Base-by-base conservation (phyloP, 768 basidiomycete species). In the Phanerochaete sordida region DNA sequence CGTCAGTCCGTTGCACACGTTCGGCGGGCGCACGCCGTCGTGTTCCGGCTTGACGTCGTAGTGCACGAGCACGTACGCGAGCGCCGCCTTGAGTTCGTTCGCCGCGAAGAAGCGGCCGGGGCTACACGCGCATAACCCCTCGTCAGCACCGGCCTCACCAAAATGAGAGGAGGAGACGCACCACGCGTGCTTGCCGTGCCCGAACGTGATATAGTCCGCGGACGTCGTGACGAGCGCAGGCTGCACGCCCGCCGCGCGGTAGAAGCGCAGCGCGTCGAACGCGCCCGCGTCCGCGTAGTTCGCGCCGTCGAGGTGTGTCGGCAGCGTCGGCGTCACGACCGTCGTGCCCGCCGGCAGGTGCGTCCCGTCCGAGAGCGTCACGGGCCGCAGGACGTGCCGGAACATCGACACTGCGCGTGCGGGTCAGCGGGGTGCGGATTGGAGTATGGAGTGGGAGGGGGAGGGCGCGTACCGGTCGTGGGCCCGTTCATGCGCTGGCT, bases 281-380 rank as follows among this genome's bases (percentile, higher is more conserved):
- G 57, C 62, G 8, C 68, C 55, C 0, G 79, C 64, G 52, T 78
- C 64, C 0, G 63, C 27, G 64, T 78, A 79, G 43, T 73, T 55
- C 13, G 53, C 58, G 59, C 68, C 60, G 52, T 70, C 67, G 23
- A 13, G 48, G 55, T 81, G 79, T 33, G 69, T 70, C 5, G 69
- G 65, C 16, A 56, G 58, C 15, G 65, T 43, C 0, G 77, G 65
- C 2, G 73, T 65, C 6, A 67, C 64, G 11, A 81, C 59, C 31
- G 71, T 66, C 0, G 75, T 73, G 3, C 77, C 78, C 33, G 68
- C 66, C 4, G 79, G 79, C 13, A 82, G 62, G 45, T 64, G 59
- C 1, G 73, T 75, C 3, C 79, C 80, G 64, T 82, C 74, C 2
- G 77, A 77, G 55, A 83, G 75, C 1, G 73, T n/a, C n/a, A n/a